Percentiles rank a stretch among this genome's conserved stretches.
Evolutionary conservation across 371 early-diverging fungal genomes (phyloP).

Genomic region (Capniomyces stellatus): DNA sequence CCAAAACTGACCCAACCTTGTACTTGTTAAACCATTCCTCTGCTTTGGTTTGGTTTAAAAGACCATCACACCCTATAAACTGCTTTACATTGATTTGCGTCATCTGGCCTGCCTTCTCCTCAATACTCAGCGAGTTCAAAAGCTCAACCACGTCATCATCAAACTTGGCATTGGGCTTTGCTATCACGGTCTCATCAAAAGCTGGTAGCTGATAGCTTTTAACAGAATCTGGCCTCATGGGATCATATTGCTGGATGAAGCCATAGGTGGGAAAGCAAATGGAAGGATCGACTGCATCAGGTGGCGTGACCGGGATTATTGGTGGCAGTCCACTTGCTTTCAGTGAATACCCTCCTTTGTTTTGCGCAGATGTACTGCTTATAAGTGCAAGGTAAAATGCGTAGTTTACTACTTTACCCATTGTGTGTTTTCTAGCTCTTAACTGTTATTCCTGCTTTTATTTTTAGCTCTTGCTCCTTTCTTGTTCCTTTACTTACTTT

Average conservation of each 20-base stretch:
- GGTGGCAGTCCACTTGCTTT: neutral
- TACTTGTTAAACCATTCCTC: conserved; percentile 27
- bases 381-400: no score
- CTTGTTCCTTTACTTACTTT: no score
- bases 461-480: no score
- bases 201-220: neutral
- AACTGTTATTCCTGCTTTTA: no score
- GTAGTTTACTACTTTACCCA: no score
- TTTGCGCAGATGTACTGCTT: no score
- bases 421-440: no score
- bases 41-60: conserved; percentile 19
- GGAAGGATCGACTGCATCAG: neutral
- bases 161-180: neutral
- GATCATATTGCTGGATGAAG: neutral
- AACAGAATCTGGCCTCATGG: neutral
- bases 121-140: conserved; percentile 23
- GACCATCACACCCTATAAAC: conserved; percentile 25
- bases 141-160: neutral
- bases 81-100: conserved; percentile 29
- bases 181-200: neutral
- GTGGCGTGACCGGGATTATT: neutral
- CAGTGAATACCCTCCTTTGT: no score
- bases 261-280: neutral
- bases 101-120: conserved; percentile 50
- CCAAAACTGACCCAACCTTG: conserved; percentile 20